Evolutionary conservation across 768 basidiomycete genomes (phyloP).

Genomic region (Leccinum uliginosum): DNA sequence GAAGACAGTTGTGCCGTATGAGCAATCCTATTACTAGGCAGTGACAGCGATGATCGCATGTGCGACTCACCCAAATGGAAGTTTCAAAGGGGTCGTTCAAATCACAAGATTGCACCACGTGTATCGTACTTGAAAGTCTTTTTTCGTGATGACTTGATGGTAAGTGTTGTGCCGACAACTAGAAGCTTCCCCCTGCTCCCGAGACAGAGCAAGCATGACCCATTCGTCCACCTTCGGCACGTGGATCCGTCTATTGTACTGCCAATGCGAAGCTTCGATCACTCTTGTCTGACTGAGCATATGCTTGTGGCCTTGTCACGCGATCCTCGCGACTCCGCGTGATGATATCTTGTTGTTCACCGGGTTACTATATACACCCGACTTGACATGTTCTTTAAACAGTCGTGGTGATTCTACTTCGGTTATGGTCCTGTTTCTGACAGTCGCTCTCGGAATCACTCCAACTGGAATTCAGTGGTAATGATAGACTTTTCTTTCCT

Average conservation of each 20-base stretch:
- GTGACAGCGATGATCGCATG: too few relatives aligned
- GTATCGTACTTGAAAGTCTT: background rate
- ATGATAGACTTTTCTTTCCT: background rate
- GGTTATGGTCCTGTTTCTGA: background rate
- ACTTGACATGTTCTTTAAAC: background rate
- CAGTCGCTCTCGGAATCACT: too few relatives aligned
- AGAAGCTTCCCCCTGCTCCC: background rate
- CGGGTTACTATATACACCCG: background rate
- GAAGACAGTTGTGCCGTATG: background rate
- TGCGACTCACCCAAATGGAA: too few relatives aligned
- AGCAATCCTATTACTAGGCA: too few relatives aligned
- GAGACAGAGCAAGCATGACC: background rate
- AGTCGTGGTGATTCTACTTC: too few relatives aligned
- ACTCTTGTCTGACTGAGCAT: constrained; percentile 12
- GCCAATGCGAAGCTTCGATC: background rate
- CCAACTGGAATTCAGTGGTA: background rate
- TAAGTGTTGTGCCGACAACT: background rate
- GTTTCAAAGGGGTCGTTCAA: too few relatives aligned
- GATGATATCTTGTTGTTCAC: constrained; percentile 10
- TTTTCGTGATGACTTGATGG: background rate
- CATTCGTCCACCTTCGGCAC: background rate
- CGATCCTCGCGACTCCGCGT: constrained; percentile 10
- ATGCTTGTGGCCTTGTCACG: constrained; percentile 5
- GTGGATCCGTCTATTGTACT: background rate
- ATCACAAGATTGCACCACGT: background rate